phyloP scores from a whole-genome alignment of 257 asterid genomes.

The Solanum lycopersicoides region DNA sequence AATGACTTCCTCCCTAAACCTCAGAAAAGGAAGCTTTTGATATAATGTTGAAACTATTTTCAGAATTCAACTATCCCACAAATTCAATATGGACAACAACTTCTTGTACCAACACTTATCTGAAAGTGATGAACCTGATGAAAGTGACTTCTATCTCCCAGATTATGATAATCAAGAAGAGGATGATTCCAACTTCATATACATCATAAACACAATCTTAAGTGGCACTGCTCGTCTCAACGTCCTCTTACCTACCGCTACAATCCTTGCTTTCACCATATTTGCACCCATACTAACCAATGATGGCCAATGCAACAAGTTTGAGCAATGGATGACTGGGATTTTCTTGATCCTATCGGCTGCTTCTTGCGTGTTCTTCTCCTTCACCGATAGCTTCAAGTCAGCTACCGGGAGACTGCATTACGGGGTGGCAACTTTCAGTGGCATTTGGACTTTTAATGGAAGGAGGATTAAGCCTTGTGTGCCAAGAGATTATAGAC shows the following conservation, averaged over 20 bases:
- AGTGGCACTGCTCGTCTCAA: slow-evolving; percentile 55
- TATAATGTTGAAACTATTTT: not conserved
- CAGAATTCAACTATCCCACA: not conserved
- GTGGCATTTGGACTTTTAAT: slow-evolving; percentile 42
- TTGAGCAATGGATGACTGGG: slow-evolving; percentile 31
- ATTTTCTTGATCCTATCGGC: slow-evolving; percentile 28
- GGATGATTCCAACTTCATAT: slow-evolving; percentile 32
- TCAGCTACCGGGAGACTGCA: slow-evolving; percentile 39
- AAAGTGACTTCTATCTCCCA: not conserved
- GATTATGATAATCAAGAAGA: slow-evolving; percentile 11
- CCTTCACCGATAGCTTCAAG: slow-evolving; percentile 43
- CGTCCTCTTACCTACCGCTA: slow-evolving; percentile 42
- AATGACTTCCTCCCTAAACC: slow-evolving; percentile 23
- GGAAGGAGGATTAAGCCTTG: slow-evolving; percentile 30
- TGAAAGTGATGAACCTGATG: slow-evolving; percentile 17
- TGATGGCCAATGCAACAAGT: slow-evolving; percentile 40
- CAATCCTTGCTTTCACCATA: slow-evolving; percentile 51
- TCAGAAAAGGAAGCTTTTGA: slow-evolving; percentile 19
- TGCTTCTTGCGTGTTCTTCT: slow-evolving; percentile 35
- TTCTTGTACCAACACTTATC: not conserved
- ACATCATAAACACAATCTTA: slow-evolving; percentile 35
- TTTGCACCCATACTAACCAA: slow-evolving; percentile 40
- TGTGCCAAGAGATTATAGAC: slow-evolving; percentile 24
- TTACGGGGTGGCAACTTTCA: slow-evolving; percentile 47
- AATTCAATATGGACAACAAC: not conserved